A percentile compares a stretch with the other conserved stretches of the same genome.
Evolutionary conservation across 2,329 filamentous ascomycete species (phyloP).

Genomic region (Cladophialophora exuberans): DNA sequence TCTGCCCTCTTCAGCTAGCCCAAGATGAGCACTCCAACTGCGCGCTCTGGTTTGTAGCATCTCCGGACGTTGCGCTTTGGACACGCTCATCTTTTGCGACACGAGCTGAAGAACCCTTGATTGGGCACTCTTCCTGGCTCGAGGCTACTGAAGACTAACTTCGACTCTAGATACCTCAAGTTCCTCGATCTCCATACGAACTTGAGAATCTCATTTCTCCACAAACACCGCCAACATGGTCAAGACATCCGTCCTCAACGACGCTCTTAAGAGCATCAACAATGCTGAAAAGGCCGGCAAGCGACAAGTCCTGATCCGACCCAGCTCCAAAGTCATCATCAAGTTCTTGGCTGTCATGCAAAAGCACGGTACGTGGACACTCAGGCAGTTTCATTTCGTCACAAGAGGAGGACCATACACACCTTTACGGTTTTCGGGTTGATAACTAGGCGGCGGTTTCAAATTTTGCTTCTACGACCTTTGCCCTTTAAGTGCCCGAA

Average conservation of each 20-base stretch:
- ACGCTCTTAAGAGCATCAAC: constrained; percentile 99
- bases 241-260: constrained; percentile 98
- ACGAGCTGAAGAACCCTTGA: constrained; percentile 72
- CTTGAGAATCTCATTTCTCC: constrained; percentile 56
- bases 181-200: constrained; percentile 44
- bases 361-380: constrained; percentile 83
- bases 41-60: constrained; percentile 26
- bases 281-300: constrained; percentile 99
- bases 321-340: constrained; percentile 98
- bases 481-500: constrained; percentile 99
- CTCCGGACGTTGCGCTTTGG: constrained; percentile 17
- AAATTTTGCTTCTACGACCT: constrained; percentile 71
- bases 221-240: constrained; percentile 76
- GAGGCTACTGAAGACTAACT: constrained; percentile 67
- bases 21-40: constrained; percentile 33
- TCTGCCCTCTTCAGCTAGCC: constrained; percentile 34
- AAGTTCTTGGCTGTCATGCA: constrained; percentile 99
- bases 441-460: constrained; percentile 99
- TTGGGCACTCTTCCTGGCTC: constrained; percentile 70
- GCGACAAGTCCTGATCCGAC: constrained; percentile 98
- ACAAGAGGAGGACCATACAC: constrained; percentile 27
- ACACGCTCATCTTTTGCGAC: constrained; percentile 40
- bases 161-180: constrained; percentile 61
- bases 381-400: constrained; percentile 5
- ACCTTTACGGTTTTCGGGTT: constrained; percentile 66